Conservation (phyloP, 2,329 filamentous ascomycete genomes). For the Mycosphaerelloides madeirae region DNA sequence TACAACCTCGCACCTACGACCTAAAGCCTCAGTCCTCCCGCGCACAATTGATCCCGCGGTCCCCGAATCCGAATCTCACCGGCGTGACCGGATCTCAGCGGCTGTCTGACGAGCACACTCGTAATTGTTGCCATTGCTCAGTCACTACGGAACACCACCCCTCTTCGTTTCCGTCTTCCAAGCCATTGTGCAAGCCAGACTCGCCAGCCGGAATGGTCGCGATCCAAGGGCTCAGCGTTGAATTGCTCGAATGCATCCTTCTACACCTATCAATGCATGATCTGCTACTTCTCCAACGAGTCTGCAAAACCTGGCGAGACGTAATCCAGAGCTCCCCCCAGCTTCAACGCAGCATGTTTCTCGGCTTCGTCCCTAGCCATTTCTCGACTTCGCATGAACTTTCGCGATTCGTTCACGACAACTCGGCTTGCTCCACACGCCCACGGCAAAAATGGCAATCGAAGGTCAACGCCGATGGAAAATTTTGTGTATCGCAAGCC, state of each 20-base stretch:
- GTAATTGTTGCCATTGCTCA: too few relatives aligned
- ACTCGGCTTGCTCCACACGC: background rate
- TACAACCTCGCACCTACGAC: too few relatives aligned
- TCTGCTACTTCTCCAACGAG: slow-evolving; percentile 8
- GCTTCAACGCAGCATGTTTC: slow-evolving; percentile 8
- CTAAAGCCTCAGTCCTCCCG: too few relatives aligned
- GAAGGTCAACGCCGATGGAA: background rate
- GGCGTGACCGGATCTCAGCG: too few relatives aligned
- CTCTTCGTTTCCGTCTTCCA: too few relatives aligned
- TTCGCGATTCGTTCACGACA: slow-evolving; percentile 6
- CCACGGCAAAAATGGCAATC: background rate
- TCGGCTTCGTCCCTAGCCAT: slow-evolving; percentile 7
- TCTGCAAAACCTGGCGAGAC: slow-evolving; percentile 11
- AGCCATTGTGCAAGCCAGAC: too few relatives aligned
- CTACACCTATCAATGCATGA: slow-evolving; percentile 11
- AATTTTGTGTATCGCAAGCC: background rate
- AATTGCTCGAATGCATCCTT: slow-evolving; percentile 14
- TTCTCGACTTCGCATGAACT: slow-evolving; percentile 1
- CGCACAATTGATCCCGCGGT: too few relatives aligned
- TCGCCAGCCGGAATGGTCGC: slow-evolving; percentile 1
- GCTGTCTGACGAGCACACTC: too few relatives aligned
- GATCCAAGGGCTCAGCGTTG: slow-evolving; percentile 3
- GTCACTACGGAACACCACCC: too few relatives aligned
- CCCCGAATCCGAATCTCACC: too few relatives aligned
- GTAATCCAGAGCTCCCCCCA: slow-evolving; percentile 8